A percentile compares a stretch with the other conserved stretches of the same genome.
Conservation (phyloP, 2,329 filamentous ascomycete genomes). For the Aureobasidium sp. region DNA sequence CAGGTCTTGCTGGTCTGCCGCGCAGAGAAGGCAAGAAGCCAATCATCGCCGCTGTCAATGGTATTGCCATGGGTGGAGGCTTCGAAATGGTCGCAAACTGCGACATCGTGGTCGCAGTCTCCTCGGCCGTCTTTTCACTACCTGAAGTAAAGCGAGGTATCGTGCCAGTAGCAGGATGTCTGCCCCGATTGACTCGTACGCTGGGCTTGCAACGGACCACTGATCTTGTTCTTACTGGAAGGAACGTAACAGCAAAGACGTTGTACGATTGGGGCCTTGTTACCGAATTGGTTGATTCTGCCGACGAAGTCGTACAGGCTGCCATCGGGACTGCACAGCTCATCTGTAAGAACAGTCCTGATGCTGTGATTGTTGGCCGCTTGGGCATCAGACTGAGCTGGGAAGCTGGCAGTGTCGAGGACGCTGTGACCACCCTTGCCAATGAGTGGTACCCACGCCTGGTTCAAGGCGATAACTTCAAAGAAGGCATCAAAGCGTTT, state of each 20-base stretch:
- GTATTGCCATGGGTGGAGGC: slow-evolving; percentile 50
- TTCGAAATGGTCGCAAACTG: slow-evolving; percentile 52
- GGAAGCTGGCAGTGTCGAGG: slow-evolving; percentile 21
- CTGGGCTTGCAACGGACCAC: slow-evolving; percentile 43
- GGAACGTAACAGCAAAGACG: slow-evolving; percentile 40
- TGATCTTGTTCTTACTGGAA: slow-evolving; percentile 46
- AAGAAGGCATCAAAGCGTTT: slow-evolving; percentile 47
- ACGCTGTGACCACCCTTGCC: slow-evolving; percentile 31
- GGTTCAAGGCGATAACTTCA: slow-evolving; percentile 42
- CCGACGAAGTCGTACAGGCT: slow-evolving; percentile 24
- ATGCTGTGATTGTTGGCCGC: slow-evolving; percentile 21
- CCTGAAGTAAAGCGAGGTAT: slow-evolving; percentile 51
- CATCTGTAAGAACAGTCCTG: slow-evolving; percentile 22
- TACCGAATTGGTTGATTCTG: slow-evolving; percentile 33
- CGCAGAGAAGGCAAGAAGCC: slow-evolving; percentile 53
- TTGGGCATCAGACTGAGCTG: slow-evolving; percentile 21
- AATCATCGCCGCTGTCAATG: slow-evolving; percentile 54
- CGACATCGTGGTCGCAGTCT: slow-evolving; percentile 50
- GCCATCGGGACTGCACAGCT: slow-evolving; percentile 20
- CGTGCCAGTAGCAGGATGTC: slow-evolving; percentile 46
- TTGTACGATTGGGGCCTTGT: slow-evolving; percentile 37
- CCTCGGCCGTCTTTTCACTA: slow-evolving; percentile 46
- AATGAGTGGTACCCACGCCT: slow-evolving; percentile 36
- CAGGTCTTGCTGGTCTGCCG: slow-evolving; percentile 51
- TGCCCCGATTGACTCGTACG: slow-evolving; percentile 45